These are phyloP conservation scores for Viola odorata DNA, from an alignment of 345 rosid species.

Conservation along the genomic window DNA sequence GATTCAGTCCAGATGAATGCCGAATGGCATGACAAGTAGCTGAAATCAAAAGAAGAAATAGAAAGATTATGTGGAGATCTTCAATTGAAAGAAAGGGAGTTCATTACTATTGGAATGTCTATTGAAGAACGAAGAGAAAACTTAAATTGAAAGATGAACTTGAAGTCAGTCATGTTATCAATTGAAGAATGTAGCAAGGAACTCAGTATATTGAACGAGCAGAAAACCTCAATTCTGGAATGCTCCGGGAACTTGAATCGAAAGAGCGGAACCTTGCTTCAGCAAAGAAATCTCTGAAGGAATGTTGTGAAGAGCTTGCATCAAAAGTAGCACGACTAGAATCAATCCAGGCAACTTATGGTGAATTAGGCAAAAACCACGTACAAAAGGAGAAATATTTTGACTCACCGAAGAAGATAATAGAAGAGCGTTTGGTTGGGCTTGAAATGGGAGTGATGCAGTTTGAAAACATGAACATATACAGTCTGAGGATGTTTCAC, in stretches of 20 bases:
- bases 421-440: slow-evolving; percentile 7
- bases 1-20: neutral
- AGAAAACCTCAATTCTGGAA: neutral
- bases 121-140: neutral
- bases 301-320: slow-evolving; percentile 15
- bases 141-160: neutral
- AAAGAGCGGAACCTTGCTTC: slow-evolving; percentile 7
- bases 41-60: too few species aligned
- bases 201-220: slow-evolving; percentile 11
- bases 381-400: too few species aligned
- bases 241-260: slow-evolving; percentile 9
- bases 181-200: slow-evolving; percentile 15
- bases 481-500: slow-evolving; percentile 95
- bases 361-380: too few species aligned
- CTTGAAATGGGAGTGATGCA: slow-evolving; percentile 21
- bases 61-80: too few species aligned
- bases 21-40: neutral
- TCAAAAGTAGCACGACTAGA: too few species aligned
- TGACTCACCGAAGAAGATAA: too few species aligned
- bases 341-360: too few species aligned
- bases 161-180: slow-evolving; percentile 9
- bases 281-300: slow-evolving; percentile 9
- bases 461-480: slow-evolving; percentile 47
- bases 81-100: too few species aligned
- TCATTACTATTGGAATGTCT: too few species aligned